Conservation (phyloP, 108 stramenopile species). For the Skeletonema grethae region DNA sequence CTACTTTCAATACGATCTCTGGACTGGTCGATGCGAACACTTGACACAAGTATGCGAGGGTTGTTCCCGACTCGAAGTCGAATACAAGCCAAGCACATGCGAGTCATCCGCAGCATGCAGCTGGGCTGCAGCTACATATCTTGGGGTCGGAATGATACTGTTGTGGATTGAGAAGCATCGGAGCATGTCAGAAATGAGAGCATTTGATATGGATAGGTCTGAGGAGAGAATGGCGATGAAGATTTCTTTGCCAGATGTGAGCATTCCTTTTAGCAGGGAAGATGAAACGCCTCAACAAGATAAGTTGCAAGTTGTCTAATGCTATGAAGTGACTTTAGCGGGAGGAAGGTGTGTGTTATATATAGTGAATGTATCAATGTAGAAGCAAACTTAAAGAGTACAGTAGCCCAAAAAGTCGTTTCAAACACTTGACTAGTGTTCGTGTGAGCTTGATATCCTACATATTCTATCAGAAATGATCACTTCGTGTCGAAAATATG, state of each 20-base stretch:
- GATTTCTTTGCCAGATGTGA: not conserved
- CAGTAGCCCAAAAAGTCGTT: not conserved
- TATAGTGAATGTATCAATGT: not conserved
- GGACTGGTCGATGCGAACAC: not conserved
- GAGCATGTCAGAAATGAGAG: not conserved
- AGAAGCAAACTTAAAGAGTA: not conserved
- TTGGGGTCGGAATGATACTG: not conserved
- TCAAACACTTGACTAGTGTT: not conserved
- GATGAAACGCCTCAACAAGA: not conserved
- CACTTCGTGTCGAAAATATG: no score
- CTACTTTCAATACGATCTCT: constrained; percentile 1
- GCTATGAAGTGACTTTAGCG: not conserved
- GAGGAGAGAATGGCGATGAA: not conserved
- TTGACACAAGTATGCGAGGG: not conserved
- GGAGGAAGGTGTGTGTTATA: not conserved
- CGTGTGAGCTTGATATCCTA: not conserved
- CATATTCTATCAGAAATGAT: no score
- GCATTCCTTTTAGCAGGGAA: not conserved
- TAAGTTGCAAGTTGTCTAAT: not conserved
- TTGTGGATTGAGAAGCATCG: not conserved
- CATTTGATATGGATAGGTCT: not conserved
- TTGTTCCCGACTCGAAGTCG: not conserved
- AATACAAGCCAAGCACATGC: not conserved
- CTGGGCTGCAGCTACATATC: not conserved
- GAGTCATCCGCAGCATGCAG: not conserved